phyloP scores from a whole-genome alignment of 2,329 filamentous ascomycete species.

The Botrytis cinerea region DNA sequence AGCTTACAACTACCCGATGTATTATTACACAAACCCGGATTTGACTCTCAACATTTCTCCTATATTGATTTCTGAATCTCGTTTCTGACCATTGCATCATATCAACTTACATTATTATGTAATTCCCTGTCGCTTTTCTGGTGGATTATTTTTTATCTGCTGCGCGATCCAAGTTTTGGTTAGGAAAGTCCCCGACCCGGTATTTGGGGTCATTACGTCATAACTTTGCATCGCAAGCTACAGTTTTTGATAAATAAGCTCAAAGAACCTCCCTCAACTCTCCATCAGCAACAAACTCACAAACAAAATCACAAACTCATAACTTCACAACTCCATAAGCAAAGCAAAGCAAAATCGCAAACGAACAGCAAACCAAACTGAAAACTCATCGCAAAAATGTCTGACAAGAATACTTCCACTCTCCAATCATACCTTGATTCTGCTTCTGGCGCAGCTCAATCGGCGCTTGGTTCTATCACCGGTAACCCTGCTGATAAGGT shows the following conservation, averaged over 20 bases:
- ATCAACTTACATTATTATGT: too few species aligned
- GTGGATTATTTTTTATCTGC: background rate
- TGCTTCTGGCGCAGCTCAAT: conserved; percentile 72
- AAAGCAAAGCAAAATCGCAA: background rate
- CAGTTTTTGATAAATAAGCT: background rate
- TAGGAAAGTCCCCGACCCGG: background rate
- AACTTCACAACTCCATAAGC: too few species aligned
- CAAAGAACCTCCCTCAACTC: background rate
- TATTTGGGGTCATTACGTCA: background rate
- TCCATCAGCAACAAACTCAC: background rate
- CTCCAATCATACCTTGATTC: conserved; percentile 76
- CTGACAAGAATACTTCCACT: conserved; percentile 64
- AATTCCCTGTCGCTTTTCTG: too few species aligned
- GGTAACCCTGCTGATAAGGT: conserved; percentile 64
- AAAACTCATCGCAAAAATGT: conserved; percentile 43
- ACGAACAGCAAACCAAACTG: conserved; percentile 16
- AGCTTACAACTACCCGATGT: too few species aligned
- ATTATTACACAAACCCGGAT: too few species aligned
- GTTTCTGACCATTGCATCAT: too few species aligned
- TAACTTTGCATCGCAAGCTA: background rate
- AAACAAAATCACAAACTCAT: too few species aligned
- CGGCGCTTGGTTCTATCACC: conserved; percentile 68
- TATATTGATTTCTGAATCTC: too few species aligned
- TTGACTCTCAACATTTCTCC: too few species aligned
- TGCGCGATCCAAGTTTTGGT: background rate